Evolutionary conservation across 148 eudicot genomes (phyloP).

Genomic region (Silene conica): DNA sequence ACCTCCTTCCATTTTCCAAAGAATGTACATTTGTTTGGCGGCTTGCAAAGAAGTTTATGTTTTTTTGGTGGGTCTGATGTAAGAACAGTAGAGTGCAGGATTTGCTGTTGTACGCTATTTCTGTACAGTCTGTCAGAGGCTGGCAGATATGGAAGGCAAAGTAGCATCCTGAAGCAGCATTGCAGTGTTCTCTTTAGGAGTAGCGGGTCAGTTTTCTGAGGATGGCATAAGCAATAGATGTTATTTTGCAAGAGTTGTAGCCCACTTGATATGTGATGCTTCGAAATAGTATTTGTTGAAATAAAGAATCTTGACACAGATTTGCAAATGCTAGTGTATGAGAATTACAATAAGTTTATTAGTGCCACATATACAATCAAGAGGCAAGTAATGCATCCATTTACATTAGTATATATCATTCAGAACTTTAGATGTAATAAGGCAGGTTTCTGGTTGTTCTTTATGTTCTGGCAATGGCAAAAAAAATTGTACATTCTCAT

Average conservation of each 20-base stretch:
- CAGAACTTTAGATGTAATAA: background rate
- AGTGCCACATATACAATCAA: conserved; percentile 97
- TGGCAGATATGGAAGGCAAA: too few species aligned
- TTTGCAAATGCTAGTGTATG: conserved; percentile 97
- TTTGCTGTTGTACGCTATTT: too few species aligned
- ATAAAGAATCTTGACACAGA: conserved; percentile 97
- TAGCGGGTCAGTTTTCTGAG: too few species aligned
- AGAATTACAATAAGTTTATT: conserved; percentile 94
- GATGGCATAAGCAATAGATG: background rate
- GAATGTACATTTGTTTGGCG: too few species aligned
- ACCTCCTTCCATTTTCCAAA: too few species aligned
- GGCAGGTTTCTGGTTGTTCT: background rate
- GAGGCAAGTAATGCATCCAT: conserved; percentile 42
- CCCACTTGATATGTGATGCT: conserved; percentile 1
- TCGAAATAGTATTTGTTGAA: conserved; percentile 26
- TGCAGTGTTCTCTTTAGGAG: too few species aligned
- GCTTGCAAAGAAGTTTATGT: too few species aligned
- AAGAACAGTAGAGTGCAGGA: too few species aligned
- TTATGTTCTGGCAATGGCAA: background rate
- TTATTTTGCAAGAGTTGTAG: background rate
- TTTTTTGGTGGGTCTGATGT: too few species aligned
- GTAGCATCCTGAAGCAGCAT: too few species aligned
- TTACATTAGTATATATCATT: background rate
- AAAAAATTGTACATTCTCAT: background rate
- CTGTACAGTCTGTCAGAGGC: too few species aligned